Evolutionary conservation across 2,329 filamentous ascomycete genomes (phyloP).

Genomic region (Parascedosporium putredinis): DNA sequence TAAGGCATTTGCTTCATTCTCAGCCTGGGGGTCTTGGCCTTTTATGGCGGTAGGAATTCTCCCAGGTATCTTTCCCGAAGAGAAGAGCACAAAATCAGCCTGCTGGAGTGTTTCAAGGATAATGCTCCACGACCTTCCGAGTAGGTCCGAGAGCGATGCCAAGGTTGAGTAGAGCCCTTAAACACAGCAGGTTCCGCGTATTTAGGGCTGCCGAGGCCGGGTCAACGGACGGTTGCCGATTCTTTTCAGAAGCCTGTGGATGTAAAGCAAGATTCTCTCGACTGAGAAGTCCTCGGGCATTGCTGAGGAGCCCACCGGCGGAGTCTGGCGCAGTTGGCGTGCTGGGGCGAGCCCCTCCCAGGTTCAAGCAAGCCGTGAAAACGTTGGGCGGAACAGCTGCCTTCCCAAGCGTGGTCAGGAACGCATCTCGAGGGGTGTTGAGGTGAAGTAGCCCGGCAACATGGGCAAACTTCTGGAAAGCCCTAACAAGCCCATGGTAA

Average conservation of each 20-base stretch:
- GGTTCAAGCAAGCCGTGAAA: constrained; percentile 48
- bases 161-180: constrained; percentile 85
- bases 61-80: constrained; percentile 44
- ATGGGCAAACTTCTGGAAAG: constrained; percentile 91
- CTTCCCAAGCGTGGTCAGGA: constrained; percentile 88
- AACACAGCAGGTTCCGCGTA: constrained; percentile 79
- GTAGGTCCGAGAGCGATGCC: constrained; percentile 88
- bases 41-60: constrained; percentile 38
- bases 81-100: constrained; percentile 76
- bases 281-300: constrained; percentile 61
- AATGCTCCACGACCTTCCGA: constrained; percentile 80
- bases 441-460: constrained; percentile 83
- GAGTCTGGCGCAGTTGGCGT: constrained; percentile 38
- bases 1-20: constrained; percentile 38
- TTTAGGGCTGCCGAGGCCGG: constrained; percentile 50
- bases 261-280: constrained; percentile 58
- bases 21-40: constrained; percentile 34
- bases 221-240: constrained; percentile 50
- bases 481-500: constrained; percentile 82
- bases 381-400: constrained; percentile 80
- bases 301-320: constrained; percentile 51
- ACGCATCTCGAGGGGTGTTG: constrained; percentile 80
- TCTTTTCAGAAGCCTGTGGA: constrained; percentile 46
- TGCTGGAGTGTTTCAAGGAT: constrained; percentile 86
- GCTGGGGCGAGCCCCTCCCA: constrained; percentile 31